Base-by-base conservation (phyloP, 1,139 yeast species). In the Debaryomyces fabryi region DNA sequence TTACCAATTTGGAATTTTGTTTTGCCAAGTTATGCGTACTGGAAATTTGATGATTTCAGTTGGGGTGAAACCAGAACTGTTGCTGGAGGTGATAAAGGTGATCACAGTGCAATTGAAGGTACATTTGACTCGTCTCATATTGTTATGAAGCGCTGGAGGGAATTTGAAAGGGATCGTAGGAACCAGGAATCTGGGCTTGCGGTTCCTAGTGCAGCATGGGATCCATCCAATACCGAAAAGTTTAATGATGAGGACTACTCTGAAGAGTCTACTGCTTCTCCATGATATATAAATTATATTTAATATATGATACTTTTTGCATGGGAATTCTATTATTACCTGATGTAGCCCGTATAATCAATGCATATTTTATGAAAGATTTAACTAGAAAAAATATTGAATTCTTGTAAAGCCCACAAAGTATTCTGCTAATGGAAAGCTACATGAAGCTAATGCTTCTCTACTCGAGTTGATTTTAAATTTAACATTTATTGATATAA, bases 21-120 rank as follows among this genome's bases (percentile, higher is more conserved):
- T 5, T 76, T 93, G 48, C 99, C 99, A 3, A 66, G 83, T 45
- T 89, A 93, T 68, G 90, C 98, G 0, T 93, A 68, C 60, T 93
- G 99, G 99, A 92, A 92, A 68, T 93, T 93, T 69, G 99, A 93
- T 68, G 99, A 93, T 68, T 93, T 93, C 72, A 84, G 93, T 60
- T 93, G 99, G 99, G 99, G 99, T 67, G 98, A 92, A 56, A 93
- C 99, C 4, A 82, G 99, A 75, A 79, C 88, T 18, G 83, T 93
- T 50, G 83, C 82, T 16, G 96, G 93, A 40, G 95, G 83, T 9
- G 82, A 76, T 52, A 78, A 78, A 55, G 88, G 83, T 32, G 78
- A 69, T 4, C 96, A 89, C 64, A 91, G 83, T 49, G 74, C 65
- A 13, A 82, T 73, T 39, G 89, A 81, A 45, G 98, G 97, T 56